phyloP scores from a whole-genome alignment of 768 basidiomycete species.

The Suillus ampliporus region DNA sequence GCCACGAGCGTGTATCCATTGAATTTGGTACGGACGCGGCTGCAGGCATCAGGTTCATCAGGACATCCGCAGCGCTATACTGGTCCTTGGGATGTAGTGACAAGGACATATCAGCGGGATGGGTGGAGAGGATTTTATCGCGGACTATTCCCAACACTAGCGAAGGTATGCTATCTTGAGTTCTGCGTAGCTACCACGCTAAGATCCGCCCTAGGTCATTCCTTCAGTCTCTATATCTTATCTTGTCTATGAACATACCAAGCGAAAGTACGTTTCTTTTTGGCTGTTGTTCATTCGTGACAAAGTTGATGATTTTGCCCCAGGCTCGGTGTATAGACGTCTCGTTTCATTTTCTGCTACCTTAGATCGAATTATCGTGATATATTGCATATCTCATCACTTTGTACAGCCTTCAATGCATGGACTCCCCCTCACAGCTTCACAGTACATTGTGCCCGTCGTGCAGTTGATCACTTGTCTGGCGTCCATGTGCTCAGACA shows the following conservation, averaged over 20 bases:
- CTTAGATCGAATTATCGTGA: conserved; percentile 23
- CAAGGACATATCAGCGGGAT: conserved; percentile 80
- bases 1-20: conserved; percentile 93
- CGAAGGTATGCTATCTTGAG: conserved; percentile 63
- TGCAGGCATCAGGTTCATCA: conserved; percentile 95
- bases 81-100: conserved; percentile 84
- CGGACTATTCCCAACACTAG: conserved; percentile 89
- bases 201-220: conserved; percentile 65
- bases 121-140: conserved; percentile 96
- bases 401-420: conserved; percentile 35
- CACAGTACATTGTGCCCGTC: conserved; percentile 17
- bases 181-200: conserved; percentile 9
- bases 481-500: neutral
- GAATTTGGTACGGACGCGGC: conserved; percentile 89
- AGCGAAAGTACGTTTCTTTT: conserved; percentile 62
- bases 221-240: conserved; percentile 98
- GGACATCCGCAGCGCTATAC: conserved; percentile 93
- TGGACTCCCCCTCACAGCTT: conserved; percentile 16
- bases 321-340: conserved; percentile 66
- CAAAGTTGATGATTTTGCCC: conserved; percentile 6
- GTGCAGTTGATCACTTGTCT: neutral
- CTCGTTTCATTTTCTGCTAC: conserved; percentile 15
- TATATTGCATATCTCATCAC: conserved; percentile 27
- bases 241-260: conserved; percentile 89
- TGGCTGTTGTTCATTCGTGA: conserved; percentile 13